Conservation (phyloP, 2,329 filamentous ascomycete species). For the Colletotrichum horii region DNA sequence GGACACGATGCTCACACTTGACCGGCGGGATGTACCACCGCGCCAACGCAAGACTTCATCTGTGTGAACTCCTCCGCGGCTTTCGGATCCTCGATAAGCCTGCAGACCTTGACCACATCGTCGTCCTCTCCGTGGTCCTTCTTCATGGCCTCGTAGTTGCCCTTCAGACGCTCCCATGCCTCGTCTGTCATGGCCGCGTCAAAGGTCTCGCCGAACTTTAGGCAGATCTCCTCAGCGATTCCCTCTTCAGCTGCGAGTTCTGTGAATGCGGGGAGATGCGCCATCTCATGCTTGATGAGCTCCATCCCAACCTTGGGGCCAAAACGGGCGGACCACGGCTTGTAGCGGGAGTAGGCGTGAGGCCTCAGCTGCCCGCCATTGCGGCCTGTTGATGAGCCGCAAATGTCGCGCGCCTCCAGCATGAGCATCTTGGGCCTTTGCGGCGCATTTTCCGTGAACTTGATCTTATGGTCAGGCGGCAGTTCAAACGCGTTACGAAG, state of each 20-base stretch:
- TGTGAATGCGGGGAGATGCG: slow-evolving; percentile 19
- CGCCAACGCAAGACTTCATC: not conserved
- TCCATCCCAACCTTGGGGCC: slow-evolving; percentile 25
- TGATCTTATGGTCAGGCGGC: not conserved
- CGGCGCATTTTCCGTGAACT: not conserved
- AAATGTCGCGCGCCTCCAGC: slow-evolving; percentile 38
- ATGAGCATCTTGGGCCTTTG: slow-evolving; percentile 29
- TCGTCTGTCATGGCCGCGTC: not conserved
- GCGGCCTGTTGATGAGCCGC: slow-evolving; percentile 42
- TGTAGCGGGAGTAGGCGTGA: slow-evolving; percentile 24
- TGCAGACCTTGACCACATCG: not conserved
- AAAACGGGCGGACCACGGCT: slow-evolving; percentile 20
- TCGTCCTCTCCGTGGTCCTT: not conserved
- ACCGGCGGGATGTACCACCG: not conserved
- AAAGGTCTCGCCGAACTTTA: not conserved
- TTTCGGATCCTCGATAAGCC: not conserved
- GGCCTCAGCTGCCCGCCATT: slow-evolving; percentile 34
- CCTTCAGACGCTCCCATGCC: not conserved
- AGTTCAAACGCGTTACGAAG: not conserved
- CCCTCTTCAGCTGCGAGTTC: not conserved
- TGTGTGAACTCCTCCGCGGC: not conserved
- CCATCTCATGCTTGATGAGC: slow-evolving; percentile 27
- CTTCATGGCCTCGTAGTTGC: not conserved
- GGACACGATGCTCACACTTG: not conserved
- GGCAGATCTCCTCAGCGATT: not conserved